Evolutionary conservation across 495 filamentous ascomycete species (phyloP).

Genomic region (Cryomyces minteri): DNA sequence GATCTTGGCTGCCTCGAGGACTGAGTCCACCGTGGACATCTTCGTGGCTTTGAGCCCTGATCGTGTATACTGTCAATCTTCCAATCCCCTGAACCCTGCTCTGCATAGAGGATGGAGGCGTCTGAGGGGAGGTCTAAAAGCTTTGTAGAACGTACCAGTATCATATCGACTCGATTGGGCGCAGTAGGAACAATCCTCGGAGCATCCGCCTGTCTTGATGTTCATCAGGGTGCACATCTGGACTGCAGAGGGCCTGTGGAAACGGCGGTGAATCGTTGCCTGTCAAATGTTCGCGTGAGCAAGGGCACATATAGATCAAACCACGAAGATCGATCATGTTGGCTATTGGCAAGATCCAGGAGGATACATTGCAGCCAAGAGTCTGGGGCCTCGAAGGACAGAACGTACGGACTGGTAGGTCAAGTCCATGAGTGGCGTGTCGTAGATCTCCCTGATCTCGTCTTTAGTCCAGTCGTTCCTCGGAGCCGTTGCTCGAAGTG

Average conservation of each 20-base stretch:
- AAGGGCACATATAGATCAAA: not conserved
- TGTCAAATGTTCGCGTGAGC: conserved; percentile 11
- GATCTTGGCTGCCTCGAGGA: conserved; percentile 53
- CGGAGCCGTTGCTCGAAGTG: conserved; percentile 35
- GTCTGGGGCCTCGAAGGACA: not conserved
- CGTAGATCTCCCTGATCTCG: conserved; percentile 56
- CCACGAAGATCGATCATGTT: not conserved
- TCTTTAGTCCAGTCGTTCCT: conserved; percentile 61
- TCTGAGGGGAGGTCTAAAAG: too few species aligned
- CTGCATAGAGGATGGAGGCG: too few species aligned
- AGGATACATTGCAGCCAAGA: conserved; percentile 5
- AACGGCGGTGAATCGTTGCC: conserved; percentile 58
- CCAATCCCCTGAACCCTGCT: too few species aligned
- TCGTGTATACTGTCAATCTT: too few species aligned
- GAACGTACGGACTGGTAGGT: conserved; percentile 51
- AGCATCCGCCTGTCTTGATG: conserved; percentile 86
- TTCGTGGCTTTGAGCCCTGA: conserved; percentile 45
- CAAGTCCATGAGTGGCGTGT: conserved; percentile 59
- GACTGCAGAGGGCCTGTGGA: conserved; percentile 60
- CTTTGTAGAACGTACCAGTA: conserved; percentile 29
- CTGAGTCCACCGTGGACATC: conserved; percentile 56
- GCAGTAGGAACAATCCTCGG: conserved; percentile 78
- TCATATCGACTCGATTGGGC: conserved; percentile 66
- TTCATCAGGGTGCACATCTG: conserved; percentile 88
- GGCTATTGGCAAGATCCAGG: not conserved